A percentile compares a stretch with the other conserved stretches of the same genome.
Evolutionary conservation across 1,139 yeast species (phyloP).

Genomic region (Zygosaccharomyces pseudobailii): DNA sequence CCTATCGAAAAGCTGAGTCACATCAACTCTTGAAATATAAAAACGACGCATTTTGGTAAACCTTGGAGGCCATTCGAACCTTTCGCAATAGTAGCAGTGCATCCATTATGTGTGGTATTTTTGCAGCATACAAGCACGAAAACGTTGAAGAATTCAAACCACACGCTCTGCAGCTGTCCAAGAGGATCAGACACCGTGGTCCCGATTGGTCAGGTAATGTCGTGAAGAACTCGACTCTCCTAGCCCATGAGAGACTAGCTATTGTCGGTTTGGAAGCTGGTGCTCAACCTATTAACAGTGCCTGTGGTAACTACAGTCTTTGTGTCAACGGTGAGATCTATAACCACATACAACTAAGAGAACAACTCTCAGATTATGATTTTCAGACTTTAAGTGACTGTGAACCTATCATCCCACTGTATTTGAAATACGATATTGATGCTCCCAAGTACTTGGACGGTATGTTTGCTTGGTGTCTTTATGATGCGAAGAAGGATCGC

Average conservation of each 20-base stretch:
- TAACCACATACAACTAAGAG: constrained; percentile 88
- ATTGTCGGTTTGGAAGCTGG: constrained; percentile 95
- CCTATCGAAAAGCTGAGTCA: neutral
- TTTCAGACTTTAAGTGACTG: constrained; percentile 91
- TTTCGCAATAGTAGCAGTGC: neutral
- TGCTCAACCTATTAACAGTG: constrained; percentile 91
- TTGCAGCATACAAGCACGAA: constrained; percentile 82
- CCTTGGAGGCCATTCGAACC: neutral
- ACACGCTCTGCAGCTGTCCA: constrained; percentile 83
- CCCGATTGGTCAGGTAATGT: constrained; percentile 98
- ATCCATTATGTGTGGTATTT: constrained; percentile 86
- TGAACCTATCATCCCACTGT: constrained; percentile 94
- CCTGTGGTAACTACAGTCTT: constrained; percentile 66
- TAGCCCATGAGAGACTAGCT: constrained; percentile 93
- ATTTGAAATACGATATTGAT: constrained; percentile 77
- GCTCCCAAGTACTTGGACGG: constrained; percentile 95
- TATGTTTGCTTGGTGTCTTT: constrained; percentile 93
- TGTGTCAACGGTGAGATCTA: constrained; percentile 98
- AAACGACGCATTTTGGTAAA: neutral
- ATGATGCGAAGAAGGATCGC: constrained; percentile 80
- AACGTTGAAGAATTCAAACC: constrained; percentile 78
- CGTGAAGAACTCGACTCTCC: constrained; percentile 67
- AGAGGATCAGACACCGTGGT: constrained; percentile 95
- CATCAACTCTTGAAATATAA: neutral
- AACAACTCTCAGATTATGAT: constrained; percentile 61